phyloP scores from a whole-genome alignment of 768 basidiomycete species.

The Cyclocybe aegerita region DNA sequence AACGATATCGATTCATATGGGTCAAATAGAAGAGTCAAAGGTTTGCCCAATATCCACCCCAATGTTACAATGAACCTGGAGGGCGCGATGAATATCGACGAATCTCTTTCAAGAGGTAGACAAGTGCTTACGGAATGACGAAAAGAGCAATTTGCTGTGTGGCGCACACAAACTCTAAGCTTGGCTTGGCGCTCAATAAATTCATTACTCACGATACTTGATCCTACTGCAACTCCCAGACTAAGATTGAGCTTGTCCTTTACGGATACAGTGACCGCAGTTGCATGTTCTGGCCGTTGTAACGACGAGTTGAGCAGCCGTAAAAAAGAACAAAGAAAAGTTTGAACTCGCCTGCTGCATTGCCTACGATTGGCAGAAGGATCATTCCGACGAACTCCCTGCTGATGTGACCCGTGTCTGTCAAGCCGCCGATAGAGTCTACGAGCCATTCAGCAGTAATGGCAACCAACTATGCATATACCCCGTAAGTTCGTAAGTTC shows the following conservation, averaged over 20 bases:
- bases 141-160: constrained; percentile 79
- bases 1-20: constrained; percentile 79
- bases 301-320: constrained; percentile 1
- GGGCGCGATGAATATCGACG: not conserved
- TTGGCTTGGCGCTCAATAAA: not conserved
- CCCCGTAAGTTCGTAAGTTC: no score
- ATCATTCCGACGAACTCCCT: constrained; percentile 83
- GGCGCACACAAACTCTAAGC: not conserved
- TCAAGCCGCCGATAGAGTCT: constrained; percentile 77
- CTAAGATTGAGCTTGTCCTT: constrained; percentile 88
- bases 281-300: constrained; percentile 69
- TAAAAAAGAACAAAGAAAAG: not conserved
- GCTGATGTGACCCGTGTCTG: constrained; percentile 51
- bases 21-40: constrained; percentile 81
- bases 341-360: constrained; percentile 63
- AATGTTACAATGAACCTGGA: constrained; percentile 71
- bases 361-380: constrained; percentile 89
- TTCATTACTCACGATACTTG: no score
- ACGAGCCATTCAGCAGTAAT: constrained; percentile 75
- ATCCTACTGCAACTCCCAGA: constrained; percentile 86
- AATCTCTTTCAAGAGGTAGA: no score
- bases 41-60: constrained; percentile 82
- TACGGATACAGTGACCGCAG: constrained; percentile 88
- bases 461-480: constrained; percentile 50
- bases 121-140: constrained; percentile 49